Evolutionary conservation across 2,329 filamentous ascomycete genomes (phyloP).

Genomic region (Orbilia oligospora): DNA sequence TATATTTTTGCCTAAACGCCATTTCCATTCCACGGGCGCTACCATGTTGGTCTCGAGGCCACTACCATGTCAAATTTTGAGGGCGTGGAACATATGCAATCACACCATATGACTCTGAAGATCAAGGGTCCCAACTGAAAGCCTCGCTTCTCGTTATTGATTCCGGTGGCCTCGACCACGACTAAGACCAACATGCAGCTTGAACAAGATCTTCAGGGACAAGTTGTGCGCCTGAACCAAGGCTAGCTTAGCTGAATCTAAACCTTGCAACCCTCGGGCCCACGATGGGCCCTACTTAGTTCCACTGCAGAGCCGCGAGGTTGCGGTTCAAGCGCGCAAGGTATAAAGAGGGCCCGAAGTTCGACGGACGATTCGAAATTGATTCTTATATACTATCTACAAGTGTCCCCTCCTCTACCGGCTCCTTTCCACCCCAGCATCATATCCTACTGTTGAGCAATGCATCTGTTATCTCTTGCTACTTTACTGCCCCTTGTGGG

Average conservation of each 20-base stretch:
- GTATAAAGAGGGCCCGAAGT: background rate
- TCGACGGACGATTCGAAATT: background rate
- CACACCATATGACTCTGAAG: slow-evolving; percentile 7
- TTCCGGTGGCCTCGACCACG: background rate
- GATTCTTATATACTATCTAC: background rate
- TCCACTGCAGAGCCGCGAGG: background rate
- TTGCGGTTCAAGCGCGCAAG: background rate
- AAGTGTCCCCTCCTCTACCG: background rate
- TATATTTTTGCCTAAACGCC: background rate
- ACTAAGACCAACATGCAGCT: background rate
- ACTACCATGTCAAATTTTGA: background rate
- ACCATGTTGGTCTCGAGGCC: background rate
- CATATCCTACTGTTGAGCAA: background rate
- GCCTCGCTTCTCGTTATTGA: background rate
- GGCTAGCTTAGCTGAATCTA: slow-evolving; percentile 3
- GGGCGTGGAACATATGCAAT: background rate
- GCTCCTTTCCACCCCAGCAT: background rate
- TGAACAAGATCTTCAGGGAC: background rate
- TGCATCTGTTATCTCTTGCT: slow-evolving; percentile 19
- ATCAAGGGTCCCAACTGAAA: background rate
- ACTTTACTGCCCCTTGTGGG: slow-evolving; percentile 34
- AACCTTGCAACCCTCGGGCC: background rate
- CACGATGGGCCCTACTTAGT: background rate
- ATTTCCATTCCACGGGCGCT: background rate
- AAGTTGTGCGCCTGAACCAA: background rate